Percentiles rank a stretch among this genome's conserved stretches.
phyloP scores from a whole-genome alignment of 192 early-diverging fungal species.

The Gigaspora rosea region DNA sequence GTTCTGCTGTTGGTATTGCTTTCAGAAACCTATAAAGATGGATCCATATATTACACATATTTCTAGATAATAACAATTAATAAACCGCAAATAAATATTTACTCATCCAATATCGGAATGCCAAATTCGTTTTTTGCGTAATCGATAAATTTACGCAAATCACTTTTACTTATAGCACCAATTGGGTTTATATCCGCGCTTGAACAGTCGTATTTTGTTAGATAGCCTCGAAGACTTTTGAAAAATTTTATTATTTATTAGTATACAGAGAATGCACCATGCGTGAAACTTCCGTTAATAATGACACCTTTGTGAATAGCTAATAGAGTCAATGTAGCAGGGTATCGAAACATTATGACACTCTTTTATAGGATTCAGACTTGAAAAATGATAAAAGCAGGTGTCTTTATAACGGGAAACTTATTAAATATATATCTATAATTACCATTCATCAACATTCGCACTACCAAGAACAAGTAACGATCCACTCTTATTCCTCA shows the following conservation, averaged over 20 bases:
- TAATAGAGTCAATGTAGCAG: too few species aligned
- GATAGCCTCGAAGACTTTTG: slow-evolving; percentile 84
- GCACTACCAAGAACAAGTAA: slow-evolving; percentile 92
- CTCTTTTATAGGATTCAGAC: too few species aligned
- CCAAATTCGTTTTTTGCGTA: slow-evolving; percentile 65
- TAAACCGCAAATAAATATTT: background rate
- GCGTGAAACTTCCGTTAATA: too few species aligned
- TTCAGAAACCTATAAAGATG: slow-evolving; percentile 65
- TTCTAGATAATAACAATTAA: background rate
- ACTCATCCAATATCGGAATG: slow-evolving; percentile 68
- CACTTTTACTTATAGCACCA: slow-evolving; percentile 88
- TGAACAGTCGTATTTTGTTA: slow-evolving; percentile 99
- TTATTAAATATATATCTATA: too few species aligned
- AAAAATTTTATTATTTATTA: too few species aligned
- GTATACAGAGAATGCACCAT: too few species aligned
- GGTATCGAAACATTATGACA: too few species aligned
- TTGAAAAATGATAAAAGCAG: too few species aligned
- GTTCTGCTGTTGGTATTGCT: slow-evolving; percentile 91
- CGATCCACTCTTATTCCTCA: slow-evolving; percentile 60
- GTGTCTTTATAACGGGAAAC: too few species aligned
- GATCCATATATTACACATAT: background rate
- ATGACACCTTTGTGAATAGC: too few species aligned
- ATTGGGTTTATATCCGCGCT: slow-evolving; percentile 98
- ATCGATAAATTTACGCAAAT: slow-evolving; percentile 81
- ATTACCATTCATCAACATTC: slow-evolving; percentile 94